Evolutionary conservation across 1,284 basidiomycete genomes (phyloP).

Genomic region (Ceratobasidium sp.): DNA sequence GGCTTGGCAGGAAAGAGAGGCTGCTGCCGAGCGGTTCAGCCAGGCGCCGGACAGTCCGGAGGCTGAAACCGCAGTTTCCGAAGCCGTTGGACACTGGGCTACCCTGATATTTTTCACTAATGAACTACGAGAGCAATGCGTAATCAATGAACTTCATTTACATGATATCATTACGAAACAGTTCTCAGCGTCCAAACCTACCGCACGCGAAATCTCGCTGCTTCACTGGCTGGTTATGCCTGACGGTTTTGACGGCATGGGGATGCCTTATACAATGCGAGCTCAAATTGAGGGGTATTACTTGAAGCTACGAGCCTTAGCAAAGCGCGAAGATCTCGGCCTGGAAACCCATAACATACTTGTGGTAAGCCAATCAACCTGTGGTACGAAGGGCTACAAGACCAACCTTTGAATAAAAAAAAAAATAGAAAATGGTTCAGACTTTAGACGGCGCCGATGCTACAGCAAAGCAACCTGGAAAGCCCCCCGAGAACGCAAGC

Average conservation of each 20-base stretch:
- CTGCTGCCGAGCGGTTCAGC: too few relatives aligned
- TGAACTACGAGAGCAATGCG: neutral
- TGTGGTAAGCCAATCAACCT: too few relatives aligned
- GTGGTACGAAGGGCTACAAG: too few relatives aligned
- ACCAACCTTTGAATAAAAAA: too few relatives aligned
- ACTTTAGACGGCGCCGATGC: too few relatives aligned
- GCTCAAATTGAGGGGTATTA: neutral
- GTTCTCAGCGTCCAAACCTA: neutral
- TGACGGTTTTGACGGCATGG: too few relatives aligned
- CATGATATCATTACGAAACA: conserved; percentile 4
- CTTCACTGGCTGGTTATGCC: neutral
- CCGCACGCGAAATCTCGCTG: neutral
- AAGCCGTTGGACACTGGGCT: neutral
- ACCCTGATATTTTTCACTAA: neutral
- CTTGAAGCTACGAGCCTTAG: too few relatives aligned
- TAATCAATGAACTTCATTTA: neutral
- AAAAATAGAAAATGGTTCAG: too few relatives aligned
- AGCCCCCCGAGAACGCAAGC: too few relatives aligned
- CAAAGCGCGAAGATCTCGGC: too few relatives aligned
- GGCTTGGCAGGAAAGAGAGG: neutral
- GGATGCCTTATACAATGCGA: neutral
- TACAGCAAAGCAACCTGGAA: too few relatives aligned
- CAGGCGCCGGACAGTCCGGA: conserved; percentile 1
- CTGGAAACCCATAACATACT: too few relatives aligned
- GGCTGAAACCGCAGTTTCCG: neutral